These are phyloP conservation scores for Botrytis elliptica DNA, from an alignment of 2,329 filamentous ascomycete species.

Conservation along the genomic window DNA sequence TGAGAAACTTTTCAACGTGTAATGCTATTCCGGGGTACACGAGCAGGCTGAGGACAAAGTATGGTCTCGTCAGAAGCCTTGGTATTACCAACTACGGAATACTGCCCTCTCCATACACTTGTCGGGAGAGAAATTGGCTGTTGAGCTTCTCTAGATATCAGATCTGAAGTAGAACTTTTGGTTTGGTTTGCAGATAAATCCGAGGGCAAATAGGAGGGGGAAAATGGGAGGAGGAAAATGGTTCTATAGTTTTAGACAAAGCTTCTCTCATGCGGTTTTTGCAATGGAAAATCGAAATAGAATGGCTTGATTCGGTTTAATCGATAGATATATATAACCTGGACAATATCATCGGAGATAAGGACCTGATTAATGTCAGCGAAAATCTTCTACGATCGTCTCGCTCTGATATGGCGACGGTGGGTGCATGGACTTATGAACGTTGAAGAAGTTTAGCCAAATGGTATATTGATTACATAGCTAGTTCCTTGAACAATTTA, in stretches of 20 bases:
- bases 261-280: background rate
- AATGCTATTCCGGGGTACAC: background rate
- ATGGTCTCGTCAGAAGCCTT: background rate
- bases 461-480: too few relatives aligned
- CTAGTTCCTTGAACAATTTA: too few relatives aligned
- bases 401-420: too few relatives aligned
- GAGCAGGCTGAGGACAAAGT: background rate
- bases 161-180: background rate
- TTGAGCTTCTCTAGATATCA: background rate
- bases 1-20: background rate
- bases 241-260: background rate
- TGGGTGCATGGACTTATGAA: too few relatives aligned
- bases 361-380: background rate
- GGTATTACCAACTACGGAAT: background rate
- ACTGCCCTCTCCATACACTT: background rate
- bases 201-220: too few relatives aligned
- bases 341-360: background rate
- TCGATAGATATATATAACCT: background rate
- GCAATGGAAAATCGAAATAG: too few relatives aligned
- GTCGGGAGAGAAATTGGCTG: rapidly evolving
- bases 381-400: background rate
- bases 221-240: background rate
- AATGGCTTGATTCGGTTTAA: background rate
- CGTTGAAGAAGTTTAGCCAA: too few relatives aligned
- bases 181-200: rapidly evolving